These are phyloP conservation scores for Colletotrichum chrysophilum DNA, from an alignment of 2,329 filamentous ascomycete genomes.

Conservation along the genomic window DNA sequence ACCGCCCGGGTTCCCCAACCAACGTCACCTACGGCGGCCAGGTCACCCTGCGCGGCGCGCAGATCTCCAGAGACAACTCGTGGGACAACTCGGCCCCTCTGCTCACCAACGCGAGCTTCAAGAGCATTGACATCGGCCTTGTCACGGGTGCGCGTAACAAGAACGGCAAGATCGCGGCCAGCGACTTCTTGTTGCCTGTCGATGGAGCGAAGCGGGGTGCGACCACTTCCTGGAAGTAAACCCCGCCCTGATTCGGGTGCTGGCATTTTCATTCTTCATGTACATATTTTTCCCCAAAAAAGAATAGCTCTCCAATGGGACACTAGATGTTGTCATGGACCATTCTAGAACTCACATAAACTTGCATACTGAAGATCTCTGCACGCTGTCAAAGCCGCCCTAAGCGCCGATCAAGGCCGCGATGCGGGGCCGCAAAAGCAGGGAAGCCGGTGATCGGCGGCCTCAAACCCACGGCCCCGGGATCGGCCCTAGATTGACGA, in stretches of 20 bases:
- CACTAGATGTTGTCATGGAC: neutral
- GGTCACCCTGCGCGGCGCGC: neutral
- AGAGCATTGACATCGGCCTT: conserved; percentile 8
- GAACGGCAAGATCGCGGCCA: conserved; percentile 16
- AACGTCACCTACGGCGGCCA: conserved; percentile 10
- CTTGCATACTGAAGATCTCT: neutral
- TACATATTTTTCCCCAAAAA: neutral
- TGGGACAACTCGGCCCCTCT: neutral
- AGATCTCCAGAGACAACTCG: conserved; percentile 6
- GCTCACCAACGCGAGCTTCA: conserved; percentile 10
- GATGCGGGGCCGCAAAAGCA: neutral
- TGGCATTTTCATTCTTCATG: neutral
- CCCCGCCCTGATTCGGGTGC: neutral
- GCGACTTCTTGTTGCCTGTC: conserved; percentile 12
- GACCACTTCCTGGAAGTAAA: conserved; percentile 14
- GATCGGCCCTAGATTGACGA: neutral
- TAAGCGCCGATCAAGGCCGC: neutral
- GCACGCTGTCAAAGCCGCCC: neutral
- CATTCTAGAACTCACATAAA: neutral
- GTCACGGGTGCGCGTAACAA: conserved; percentile 6
- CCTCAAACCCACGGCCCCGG: neutral
- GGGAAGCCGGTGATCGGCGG: neutral
- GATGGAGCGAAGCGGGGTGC: conserved; percentile 11
- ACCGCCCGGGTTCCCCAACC: neutral
- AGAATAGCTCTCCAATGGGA: neutral